phyloP scores from a whole-genome alignment of 2,329 filamentous ascomycete species.

The Septoria linicola region DNA sequence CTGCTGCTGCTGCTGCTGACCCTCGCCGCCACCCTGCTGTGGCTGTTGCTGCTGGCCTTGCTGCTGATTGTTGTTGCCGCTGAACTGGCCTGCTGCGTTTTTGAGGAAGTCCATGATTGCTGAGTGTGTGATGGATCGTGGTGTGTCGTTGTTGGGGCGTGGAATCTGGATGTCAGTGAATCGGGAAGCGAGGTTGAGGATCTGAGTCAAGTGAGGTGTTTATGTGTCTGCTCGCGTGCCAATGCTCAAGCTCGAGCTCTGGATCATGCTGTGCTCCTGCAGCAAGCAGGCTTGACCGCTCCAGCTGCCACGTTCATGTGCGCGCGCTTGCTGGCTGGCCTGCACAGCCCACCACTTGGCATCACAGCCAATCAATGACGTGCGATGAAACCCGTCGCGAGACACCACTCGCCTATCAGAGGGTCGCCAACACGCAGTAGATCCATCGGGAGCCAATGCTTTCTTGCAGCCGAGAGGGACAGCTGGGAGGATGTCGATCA shows the following conservation, averaged over 20 bases:
- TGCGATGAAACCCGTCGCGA: slow-evolving; percentile 8
- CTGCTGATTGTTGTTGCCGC: slow-evolving; percentile 33
- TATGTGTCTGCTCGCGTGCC: slow-evolving; percentile 22
- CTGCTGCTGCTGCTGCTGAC: slow-evolving; percentile 36
- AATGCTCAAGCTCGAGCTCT: slow-evolving; percentile 5
- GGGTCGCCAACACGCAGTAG: slow-evolving; percentile 6
- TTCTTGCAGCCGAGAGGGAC: background rate
- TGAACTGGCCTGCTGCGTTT: slow-evolving; percentile 42
- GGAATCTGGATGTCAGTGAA: background rate
- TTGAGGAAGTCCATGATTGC: slow-evolving; percentile 50
- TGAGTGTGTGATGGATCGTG: background rate
- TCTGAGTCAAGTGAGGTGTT: background rate
- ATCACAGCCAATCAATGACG: slow-evolving; percentile 7
- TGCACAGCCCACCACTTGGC: slow-evolving; percentile 27
- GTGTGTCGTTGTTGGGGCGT: background rate
- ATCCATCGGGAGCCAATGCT: slow-evolving; percentile 8
- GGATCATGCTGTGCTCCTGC: slow-evolving; percentile 10
- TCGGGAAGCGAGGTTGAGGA: too few species aligned
- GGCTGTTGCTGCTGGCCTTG: slow-evolving; percentile 30
- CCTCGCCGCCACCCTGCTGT: slow-evolving; percentile 22
- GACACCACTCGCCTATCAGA: slow-evolving; percentile 13
- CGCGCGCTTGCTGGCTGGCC: too few species aligned
- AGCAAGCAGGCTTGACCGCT: slow-evolving; percentile 14
- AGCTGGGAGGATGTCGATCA: background rate
- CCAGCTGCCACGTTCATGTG: slow-evolving; percentile 8